These are phyloP conservation scores for Solanum sejunctum DNA, from an alignment of 257 asterid genomes.

Conservation along the genomic window DNA sequence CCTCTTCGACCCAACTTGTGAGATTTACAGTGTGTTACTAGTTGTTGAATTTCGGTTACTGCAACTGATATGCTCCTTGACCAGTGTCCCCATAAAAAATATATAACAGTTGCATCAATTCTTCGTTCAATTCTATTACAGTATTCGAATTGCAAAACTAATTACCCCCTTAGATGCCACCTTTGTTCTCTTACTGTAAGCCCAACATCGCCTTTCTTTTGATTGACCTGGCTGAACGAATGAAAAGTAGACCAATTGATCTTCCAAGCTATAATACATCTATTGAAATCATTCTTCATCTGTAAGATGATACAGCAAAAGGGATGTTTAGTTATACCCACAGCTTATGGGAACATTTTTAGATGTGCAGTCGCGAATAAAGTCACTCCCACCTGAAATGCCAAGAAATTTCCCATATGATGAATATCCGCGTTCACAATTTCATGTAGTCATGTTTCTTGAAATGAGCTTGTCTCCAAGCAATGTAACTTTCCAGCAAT, in stretches of 20 bases:
- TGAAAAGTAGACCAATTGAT: neutral
- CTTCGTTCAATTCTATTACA: neutral
- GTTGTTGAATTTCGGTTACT: neutral
- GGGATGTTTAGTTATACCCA: neutral
- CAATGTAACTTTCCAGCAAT: conserved; percentile 76
- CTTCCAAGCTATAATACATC: neutral
- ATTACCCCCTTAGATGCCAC: neutral
- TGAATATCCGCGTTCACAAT: neutral
- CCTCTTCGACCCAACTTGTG: neutral
- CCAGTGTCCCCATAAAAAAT: neutral
- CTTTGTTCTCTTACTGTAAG: neutral
- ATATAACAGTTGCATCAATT: neutral
- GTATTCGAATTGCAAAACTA: neutral
- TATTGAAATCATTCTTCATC: neutral
- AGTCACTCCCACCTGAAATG: neutral
- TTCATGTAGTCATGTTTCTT: conserved; percentile 44
- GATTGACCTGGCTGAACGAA: neutral
- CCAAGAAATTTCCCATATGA: neutral
- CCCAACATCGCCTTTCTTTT: neutral
- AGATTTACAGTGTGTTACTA: neutral
- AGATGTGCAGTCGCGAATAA: neutral
- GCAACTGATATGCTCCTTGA: neutral
- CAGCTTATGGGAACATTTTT: neutral
- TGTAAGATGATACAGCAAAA: neutral
- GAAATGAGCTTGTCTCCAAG: conserved; percentile 55